phyloP scores from a whole-genome alignment of 768 basidiomycete species.

The Thelephora ganbajun region DNA sequence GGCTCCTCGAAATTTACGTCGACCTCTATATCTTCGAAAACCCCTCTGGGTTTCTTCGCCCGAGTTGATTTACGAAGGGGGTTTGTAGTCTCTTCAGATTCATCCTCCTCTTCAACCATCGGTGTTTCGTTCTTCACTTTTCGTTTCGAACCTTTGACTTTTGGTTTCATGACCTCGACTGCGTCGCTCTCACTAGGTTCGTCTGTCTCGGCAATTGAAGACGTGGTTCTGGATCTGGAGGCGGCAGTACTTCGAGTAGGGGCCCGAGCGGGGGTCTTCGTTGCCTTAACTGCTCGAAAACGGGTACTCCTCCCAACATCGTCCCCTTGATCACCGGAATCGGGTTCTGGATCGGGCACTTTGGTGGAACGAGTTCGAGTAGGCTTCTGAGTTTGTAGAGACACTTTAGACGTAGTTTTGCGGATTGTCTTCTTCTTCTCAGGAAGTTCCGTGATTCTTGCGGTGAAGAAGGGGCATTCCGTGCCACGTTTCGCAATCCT shows the following conservation, averaged over 20 bases:
- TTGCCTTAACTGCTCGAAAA: conserved; percentile 2
- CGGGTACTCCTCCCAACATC: conserved; percentile 6
- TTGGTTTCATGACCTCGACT: conserved; percentile 13
- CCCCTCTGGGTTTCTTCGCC: conserved; percentile 1
- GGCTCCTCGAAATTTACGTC: not conserved
- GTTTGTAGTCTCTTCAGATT: conserved; percentile 2
- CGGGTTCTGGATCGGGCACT: conserved; percentile 4
- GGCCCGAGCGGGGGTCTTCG: conserved; percentile 8
- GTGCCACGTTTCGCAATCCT: conserved; percentile 37
- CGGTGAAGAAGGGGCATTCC: conserved; percentile 29
- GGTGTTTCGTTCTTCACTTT: conserved; percentile 14
- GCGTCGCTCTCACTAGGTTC: conserved; percentile 13
- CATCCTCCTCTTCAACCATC: conserved; percentile 5
- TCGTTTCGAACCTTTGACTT: conserved; percentile 6
- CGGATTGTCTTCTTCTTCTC: conserved; percentile 10
- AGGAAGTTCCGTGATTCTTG: conserved; percentile 9
- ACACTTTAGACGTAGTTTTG: conserved; percentile 17
- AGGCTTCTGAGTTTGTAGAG: conserved; percentile 10
- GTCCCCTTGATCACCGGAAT: conserved; percentile 16
- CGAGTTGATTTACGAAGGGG: not conserved
- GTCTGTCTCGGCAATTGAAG: conserved; percentile 13
- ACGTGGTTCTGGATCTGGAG: conserved; percentile 5
- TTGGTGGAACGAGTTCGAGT: conserved; percentile 3
- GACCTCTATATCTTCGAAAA: not conserved
- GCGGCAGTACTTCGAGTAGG: too few species aligned